Evolutionary conservation across 2,329 filamentous ascomycete species (phyloP).

Genomic region (Neophaeococcomyces aloes): DNA sequence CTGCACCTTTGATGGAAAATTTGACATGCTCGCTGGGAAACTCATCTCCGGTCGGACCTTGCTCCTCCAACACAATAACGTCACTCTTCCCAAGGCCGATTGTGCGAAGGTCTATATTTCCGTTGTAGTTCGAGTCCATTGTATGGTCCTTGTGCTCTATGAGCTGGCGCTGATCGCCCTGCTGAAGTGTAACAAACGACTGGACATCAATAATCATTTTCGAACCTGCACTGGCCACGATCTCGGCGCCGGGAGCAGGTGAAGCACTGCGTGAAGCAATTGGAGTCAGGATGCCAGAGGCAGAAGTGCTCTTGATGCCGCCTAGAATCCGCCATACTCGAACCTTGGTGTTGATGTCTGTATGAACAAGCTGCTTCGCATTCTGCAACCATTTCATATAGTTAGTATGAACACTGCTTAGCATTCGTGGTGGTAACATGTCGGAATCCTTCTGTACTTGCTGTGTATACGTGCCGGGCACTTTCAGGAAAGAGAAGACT

Average conservation of each 20-base stretch:
- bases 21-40: slow-evolving; percentile 8
- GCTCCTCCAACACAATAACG: slow-evolving; percentile 74
- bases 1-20: slow-evolving; percentile 29
- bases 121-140: slow-evolving; percentile 65
- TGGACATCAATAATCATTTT: slow-evolving; percentile 52
- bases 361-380: slow-evolving; percentile 57
- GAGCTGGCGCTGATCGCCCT: slow-evolving; percentile 53
- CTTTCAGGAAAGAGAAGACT: slow-evolving; percentile 71
- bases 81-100: slow-evolving; percentile 62
- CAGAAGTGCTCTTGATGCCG: slow-evolving; percentile 31
- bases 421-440: slow-evolving; percentile 52
- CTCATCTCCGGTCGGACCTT: slow-evolving; percentile 31
- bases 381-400: slow-evolving; percentile 67
- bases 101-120: slow-evolving; percentile 53
- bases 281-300: slow-evolving; percentile 35
- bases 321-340: slow-evolving; percentile 59
- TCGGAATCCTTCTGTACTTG: slow-evolving; percentile 52
- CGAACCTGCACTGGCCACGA: slow-evolving; percentile 33
- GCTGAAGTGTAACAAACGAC: slow-evolving; percentile 52
- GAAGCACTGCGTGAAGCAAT: slow-evolving; percentile 34
- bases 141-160: slow-evolving; percentile 59
- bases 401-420: slow-evolving; percentile 59
- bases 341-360: slow-evolving; percentile 62
- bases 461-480: slow-evolving; percentile 53
- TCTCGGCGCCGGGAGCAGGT: slow-evolving; percentile 33